Conservation (phyloP, 2,329 filamentous ascomycete genomes). For the Cadophora gregata region DNA sequence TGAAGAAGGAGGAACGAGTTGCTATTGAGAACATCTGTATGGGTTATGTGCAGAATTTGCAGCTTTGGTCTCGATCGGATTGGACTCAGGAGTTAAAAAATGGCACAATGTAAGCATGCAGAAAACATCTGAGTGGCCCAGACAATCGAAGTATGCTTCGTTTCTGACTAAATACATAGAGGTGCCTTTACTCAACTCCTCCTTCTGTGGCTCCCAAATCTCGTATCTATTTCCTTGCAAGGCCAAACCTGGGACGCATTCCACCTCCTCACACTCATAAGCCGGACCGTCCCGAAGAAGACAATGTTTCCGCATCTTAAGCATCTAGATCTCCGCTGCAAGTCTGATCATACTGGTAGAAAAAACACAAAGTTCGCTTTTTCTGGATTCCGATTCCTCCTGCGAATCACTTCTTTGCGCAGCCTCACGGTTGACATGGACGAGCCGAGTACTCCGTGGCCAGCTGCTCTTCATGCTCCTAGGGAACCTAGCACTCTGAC, state of each 20-base stretch:
- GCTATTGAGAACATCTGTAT: background rate
- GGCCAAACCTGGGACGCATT: background rate
- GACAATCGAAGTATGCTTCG: too few relatives aligned
- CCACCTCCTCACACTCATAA: background rate
- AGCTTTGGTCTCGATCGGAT: too few relatives aligned
- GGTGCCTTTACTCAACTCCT: background rate
- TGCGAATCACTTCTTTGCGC: background rate
- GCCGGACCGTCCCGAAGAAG: too few relatives aligned
- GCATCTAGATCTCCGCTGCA: background rate
- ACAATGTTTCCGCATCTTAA: background rate
- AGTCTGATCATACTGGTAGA: background rate
- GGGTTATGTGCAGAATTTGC: background rate
- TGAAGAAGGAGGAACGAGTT: background rate
- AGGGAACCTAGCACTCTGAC: background rate
- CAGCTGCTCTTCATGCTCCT: background rate
- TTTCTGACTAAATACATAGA: background rate
- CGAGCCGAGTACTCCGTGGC: background rate
- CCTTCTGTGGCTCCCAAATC: background rate
- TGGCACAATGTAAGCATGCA: background rate
- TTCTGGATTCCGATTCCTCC: background rate
- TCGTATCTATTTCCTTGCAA: background rate
- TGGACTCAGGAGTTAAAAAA: background rate
- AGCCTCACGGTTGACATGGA: slow-evolving; percentile 1
- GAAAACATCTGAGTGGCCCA: too few relatives aligned
- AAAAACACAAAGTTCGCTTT: background rate